phyloP scores from a whole-genome alignment of 75 land plant species.

The Larix kaempferi region DNA sequence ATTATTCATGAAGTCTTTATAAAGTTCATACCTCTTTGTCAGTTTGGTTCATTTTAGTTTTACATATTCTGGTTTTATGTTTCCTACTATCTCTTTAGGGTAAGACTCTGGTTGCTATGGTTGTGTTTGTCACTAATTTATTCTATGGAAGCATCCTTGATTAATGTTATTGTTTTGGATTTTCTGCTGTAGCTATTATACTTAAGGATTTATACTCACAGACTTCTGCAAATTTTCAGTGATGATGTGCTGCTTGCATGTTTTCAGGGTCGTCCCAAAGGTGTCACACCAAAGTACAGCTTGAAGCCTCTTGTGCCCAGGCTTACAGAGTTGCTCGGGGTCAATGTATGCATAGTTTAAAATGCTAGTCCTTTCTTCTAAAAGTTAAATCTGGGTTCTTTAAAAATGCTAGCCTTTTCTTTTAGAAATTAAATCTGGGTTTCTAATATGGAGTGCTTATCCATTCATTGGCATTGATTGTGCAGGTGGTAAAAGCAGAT shows the following conservation, averaged over 20 bases:
- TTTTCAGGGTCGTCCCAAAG: constrained; percentile 79
- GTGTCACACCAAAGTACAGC: constrained; percentile 83
- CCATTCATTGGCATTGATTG: not conserved
- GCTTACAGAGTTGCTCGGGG: constrained; percentile 65
- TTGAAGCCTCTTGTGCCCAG: constrained; percentile 74
- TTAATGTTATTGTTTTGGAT: not conserved
- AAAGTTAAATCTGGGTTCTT: not conserved
- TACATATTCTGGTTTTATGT: not conserved
- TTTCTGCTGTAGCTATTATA: not conserved
- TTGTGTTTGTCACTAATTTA: not conserved
- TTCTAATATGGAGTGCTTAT: not conserved
- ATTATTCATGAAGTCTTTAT: too few species aligned
- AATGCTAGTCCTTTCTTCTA: constrained; percentile 11
- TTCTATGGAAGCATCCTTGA: not conserved
- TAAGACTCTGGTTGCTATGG: not conserved
- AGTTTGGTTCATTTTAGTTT: too few species aligned
- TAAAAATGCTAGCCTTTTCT: not conserved
- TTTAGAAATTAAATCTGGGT: not conserved
- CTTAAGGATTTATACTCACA: not conserved
- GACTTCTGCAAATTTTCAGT: not conserved
- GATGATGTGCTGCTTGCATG: not conserved
- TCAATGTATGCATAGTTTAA: constrained; percentile 25
- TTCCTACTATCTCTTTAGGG: not conserved
- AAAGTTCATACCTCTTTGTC: too few species aligned
- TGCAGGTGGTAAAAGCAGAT: constrained; percentile 74